Percentiles rank a stretch among this genome's conserved stretches.
Evolutionary conservation across 2,329 filamentous ascomycete species (phyloP).

Genomic region (Cordyceps cicadae): DNA sequence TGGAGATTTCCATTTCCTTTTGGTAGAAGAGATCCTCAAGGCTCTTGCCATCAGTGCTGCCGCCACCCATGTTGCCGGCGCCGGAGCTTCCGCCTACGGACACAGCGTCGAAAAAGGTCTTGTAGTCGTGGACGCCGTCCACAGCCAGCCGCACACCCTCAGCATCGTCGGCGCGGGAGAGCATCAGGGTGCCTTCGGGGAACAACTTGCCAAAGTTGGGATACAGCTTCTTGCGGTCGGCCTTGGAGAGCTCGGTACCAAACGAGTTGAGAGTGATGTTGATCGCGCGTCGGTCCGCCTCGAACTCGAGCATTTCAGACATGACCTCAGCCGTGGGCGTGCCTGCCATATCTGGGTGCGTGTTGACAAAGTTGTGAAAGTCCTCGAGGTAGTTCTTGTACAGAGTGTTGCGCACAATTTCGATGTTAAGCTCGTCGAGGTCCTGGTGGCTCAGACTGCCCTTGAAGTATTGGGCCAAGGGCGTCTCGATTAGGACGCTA

Average conservation of each 20-base stretch:
- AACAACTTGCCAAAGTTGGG: conserved; percentile 85
- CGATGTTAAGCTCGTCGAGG: conserved; percentile 96
- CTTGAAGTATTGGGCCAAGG: conserved; percentile 94
- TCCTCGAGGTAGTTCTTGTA: conserved; percentile 99
- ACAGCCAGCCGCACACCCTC: conserved; percentile 91
- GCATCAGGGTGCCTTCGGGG: conserved; percentile 89
- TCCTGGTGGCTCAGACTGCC: conserved; percentile 92
- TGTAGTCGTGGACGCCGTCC: conserved; percentile 88
- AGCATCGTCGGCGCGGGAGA: conserved; percentile 87
- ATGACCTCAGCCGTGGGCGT: conserved; percentile 92
- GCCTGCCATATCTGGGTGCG: conserved; percentile 73
- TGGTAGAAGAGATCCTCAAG: conserved; percentile 98
- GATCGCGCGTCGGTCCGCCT: conserved; percentile 92
- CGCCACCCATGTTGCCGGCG: conserved; percentile 76
- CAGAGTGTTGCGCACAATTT: conserved; percentile 95
- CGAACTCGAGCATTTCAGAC: conserved; percentile 91
- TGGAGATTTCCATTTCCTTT: conserved; percentile 98
- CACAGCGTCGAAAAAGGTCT: conserved; percentile 88
- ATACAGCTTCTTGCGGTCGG: conserved; percentile 92
- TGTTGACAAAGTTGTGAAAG: conserved; percentile 91
- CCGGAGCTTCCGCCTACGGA: conserved; percentile 64
- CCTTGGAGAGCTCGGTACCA: conserved; percentile 89
- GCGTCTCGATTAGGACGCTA: conserved; percentile 93
- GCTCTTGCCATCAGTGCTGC: conserved; percentile 75
- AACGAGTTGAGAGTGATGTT: conserved; percentile 99